These are phyloP conservation scores for Tulasnella sp. DNA, from an alignment of 768 basidiomycete genomes.

Conservation along the genomic window DNA sequence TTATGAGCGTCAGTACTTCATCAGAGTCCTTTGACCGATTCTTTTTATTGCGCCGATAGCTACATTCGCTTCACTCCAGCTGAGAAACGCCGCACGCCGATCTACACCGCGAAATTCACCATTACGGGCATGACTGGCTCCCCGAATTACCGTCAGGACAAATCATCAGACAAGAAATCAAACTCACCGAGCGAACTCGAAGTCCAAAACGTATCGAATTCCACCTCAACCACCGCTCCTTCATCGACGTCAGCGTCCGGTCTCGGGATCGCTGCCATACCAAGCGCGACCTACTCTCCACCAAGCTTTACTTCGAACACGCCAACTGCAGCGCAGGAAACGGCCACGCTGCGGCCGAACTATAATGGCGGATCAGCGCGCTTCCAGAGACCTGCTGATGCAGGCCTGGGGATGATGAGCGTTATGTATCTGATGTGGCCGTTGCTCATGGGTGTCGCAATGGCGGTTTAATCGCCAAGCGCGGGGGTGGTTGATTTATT, in stretches of 20 bases:
- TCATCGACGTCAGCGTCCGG: neutral
- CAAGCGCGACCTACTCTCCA: neutral
- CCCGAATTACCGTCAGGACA: conserved; percentile 8
- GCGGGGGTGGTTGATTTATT: too few species aligned
- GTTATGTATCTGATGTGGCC: conserved; percentile 22
- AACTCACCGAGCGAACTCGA: neutral
- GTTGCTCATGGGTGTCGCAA: too few species aligned
- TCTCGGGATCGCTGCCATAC: neutral
- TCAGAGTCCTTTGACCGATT: neutral
- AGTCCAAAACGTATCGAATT: neutral
- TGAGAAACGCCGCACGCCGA: neutral
- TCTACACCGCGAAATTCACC: conserved; percentile 19
- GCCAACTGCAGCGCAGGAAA: neutral
- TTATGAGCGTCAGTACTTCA: neutral
- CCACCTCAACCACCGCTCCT: neutral
- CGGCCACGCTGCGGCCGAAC: neutral
- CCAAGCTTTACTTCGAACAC: neutral
- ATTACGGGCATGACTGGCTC: conserved; percentile 3
- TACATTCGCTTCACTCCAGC: conserved; percentile 21
- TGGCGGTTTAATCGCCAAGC: too few species aligned
- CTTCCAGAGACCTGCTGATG: conserved; percentile 13
- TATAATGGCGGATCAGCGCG: neutral
- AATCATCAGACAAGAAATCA: neutral
- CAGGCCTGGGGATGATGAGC: neutral
- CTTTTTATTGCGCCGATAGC: neutral